phyloP scores from a whole-genome alignment of 306 rosid genomes.

The Boehmeria nivea region DNA sequence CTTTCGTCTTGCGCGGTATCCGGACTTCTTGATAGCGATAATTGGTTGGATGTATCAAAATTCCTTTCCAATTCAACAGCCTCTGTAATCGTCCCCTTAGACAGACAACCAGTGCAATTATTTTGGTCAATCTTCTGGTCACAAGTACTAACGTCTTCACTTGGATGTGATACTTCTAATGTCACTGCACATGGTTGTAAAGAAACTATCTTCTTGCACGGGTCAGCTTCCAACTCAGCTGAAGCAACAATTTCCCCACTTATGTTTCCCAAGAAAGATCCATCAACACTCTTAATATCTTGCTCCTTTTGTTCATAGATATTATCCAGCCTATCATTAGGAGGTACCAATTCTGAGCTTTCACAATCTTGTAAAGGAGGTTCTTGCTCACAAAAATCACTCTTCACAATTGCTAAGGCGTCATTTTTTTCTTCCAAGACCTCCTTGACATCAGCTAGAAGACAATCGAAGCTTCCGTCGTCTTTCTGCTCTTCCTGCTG shows the following conservation, averaged over 20 bases:
- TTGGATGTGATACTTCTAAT: constrained; percentile 21
- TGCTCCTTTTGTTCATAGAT: constrained; percentile 31
- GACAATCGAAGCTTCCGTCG: constrained; percentile 20
- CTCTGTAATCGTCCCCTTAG: constrained; percentile 32
- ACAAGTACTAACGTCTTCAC: constrained; percentile 23
- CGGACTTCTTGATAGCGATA: constrained; percentile 28
- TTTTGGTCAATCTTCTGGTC: constrained; percentile 29
- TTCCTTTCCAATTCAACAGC: constrained; percentile 34
- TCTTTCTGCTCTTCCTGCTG: constrained; percentile 36
- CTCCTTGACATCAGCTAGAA: constrained; percentile 17
- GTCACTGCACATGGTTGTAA: constrained; percentile 32
- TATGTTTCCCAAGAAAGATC: constrained; percentile 25
- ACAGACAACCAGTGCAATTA: constrained; percentile 26
- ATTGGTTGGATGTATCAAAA: constrained; percentile 24
- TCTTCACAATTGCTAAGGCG: constrained; percentile 14
- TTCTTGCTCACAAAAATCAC: constrained; percentile 25
- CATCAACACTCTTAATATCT: constrained; percentile 25
- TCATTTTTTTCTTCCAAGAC: constrained; percentile 21
- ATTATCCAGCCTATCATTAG: constrained; percentile 23
- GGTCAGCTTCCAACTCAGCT: constrained; percentile 31
- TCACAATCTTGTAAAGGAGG: constrained; percentile 30
- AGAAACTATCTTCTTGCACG: constrained; percentile 30
- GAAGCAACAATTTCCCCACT: constrained; percentile 30
- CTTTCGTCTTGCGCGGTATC: constrained; percentile 30
- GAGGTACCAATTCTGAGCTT: constrained; percentile 26